Evolutionary conservation across 768 basidiomycete genomes (phyloP), one percentile per base, ranked within the genome.

Genomic region (Rhodotorula taiwanensis): DNA sequence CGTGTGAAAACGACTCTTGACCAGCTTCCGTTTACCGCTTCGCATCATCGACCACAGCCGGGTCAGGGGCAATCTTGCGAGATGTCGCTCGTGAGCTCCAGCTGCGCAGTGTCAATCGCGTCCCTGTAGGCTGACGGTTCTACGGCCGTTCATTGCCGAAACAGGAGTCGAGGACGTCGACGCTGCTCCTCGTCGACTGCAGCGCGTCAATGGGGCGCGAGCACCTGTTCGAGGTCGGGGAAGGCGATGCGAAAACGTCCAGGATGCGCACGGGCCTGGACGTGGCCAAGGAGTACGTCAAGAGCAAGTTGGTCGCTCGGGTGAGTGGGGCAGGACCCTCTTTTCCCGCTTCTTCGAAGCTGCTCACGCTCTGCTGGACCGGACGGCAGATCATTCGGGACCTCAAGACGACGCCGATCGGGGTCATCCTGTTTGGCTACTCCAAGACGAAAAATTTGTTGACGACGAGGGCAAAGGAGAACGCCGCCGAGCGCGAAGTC

Each of bases 381-480:
- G 10, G 36, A 39, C 10, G 16, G 4, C 60, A 98, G 93, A 91
- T 97, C 69, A 91, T 85, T 73, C 84, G 87, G 69, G 88, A 86
- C 20, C 81, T 93, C 45, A 95, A 94, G 79, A 97, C 93, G 15
- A 93, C 94, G 73, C 85, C 89, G 73, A 89, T 90, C 73, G 89
- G 90, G n/a, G 83, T 97, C 33, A 81, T 95, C 51, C 76, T 86
- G 5, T 91, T 90, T 72, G 93, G 89, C n/a, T 83, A 86, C 55
- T 13, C 23, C 3, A 70, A 70, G 56, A 67, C 70, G 28, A 62
- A 59, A 47, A 67, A 67, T 60, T n/a, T 62, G 50, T 33, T 65
- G 25, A 65, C 69, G 21, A 58, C 52, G 0, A 43, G 45, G 5
- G 65, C 56, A 10, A 64, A 66, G 47, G 47, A 52, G 14, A 44